phyloP scores from a whole-genome alignment of 1,139 yeast species.

The Tardiomyces depauwii region DNA sequence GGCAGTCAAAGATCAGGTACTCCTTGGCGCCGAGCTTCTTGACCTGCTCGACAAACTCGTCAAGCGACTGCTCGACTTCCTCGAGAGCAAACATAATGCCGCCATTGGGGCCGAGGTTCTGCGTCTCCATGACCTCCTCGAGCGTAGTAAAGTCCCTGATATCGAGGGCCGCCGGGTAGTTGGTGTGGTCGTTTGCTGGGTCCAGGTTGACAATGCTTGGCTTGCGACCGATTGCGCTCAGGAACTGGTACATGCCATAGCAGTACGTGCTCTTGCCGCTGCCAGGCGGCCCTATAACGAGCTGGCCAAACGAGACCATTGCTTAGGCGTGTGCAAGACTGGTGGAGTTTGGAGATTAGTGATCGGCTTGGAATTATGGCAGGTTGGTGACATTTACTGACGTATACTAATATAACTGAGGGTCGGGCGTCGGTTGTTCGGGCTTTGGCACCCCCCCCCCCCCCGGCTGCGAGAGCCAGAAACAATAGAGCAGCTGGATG shows the following conservation, averaged over 20 bases:
- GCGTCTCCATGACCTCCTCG: conserved; percentile 84
- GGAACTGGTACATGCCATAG: conserved; percentile 79
- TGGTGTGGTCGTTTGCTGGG: conserved; percentile 82
- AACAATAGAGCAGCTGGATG: no score
- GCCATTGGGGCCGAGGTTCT: conserved; percentile 86
- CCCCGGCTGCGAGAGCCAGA: no score
- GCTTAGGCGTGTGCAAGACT: no score
- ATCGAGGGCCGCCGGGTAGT: conserved; percentile 78
- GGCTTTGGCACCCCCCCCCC: no score
- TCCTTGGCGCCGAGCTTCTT: conserved; percentile 47
- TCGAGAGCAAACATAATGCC: conserved; percentile 88
- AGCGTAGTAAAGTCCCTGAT: conserved; percentile 78
- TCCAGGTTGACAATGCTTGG: conserved; percentile 77
- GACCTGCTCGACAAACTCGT: conserved; percentile 49
- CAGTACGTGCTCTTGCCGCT: conserved; percentile 95
- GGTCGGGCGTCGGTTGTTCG: no score
- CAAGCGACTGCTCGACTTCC: conserved; percentile 38
- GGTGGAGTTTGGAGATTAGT: no score
- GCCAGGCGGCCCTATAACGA: conserved; percentile 97
- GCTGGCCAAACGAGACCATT: conserved; percentile 57
- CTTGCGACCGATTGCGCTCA: conserved; percentile 87
- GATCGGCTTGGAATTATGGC: no score
- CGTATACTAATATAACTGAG: no score
- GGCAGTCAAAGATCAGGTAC: conserved; percentile 87
- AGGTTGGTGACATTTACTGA: no score